Evolutionary conservation across 2,329 filamentous ascomycete genomes (phyloP), one percentile per base, ranked within the genome.

Genomic region (Paraphaeosphaeria sporulosa): DNA sequence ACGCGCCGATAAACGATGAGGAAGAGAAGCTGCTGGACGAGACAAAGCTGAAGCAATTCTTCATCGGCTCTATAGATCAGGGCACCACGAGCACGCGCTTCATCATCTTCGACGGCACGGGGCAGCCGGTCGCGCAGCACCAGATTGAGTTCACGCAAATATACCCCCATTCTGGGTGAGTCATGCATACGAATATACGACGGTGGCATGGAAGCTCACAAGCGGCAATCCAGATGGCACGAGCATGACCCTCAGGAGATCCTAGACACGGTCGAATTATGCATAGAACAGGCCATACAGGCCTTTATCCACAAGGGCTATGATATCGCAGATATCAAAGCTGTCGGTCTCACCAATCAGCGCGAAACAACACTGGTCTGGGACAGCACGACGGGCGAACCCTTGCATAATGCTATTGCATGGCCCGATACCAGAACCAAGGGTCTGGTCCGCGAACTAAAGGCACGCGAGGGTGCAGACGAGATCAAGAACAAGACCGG

Each of bases 81-180:
- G 93, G 93, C 60, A 97, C 93, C 13, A 97, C 93, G 34, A 94
- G 91, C 60, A 92, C 93, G 36, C 87, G 93, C 40, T 97, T 97
- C 79, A 86, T 97, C 69, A 94, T 97, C 74, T 97, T 97, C 81
- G 89, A 96, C 78, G 88, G 87, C 65, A 81, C 86, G 44, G 93
- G 93, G 57, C 88, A 90, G 60, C 91, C 91, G 4, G 86, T 95
- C 47, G 92, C 91, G 40, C 89, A 88, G 68, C 92, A 96, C 76
- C 93, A 96, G 79, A 88, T 94, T 66, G 92, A 96, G 76, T 94
- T 96, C 73, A 87, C 88, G 66, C 94, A 96, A 75, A 86, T 90
- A 60, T 94, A 96, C 77, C 92, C 92, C 17, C 84, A 93, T 62
- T 90, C 93, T 65, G 94, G 94, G 91, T 95, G 83, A 80, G 88